Base-by-base conservation (phyloP, 805 yeast species). In the Wickerhamomyces rabaulensis region DNA sequence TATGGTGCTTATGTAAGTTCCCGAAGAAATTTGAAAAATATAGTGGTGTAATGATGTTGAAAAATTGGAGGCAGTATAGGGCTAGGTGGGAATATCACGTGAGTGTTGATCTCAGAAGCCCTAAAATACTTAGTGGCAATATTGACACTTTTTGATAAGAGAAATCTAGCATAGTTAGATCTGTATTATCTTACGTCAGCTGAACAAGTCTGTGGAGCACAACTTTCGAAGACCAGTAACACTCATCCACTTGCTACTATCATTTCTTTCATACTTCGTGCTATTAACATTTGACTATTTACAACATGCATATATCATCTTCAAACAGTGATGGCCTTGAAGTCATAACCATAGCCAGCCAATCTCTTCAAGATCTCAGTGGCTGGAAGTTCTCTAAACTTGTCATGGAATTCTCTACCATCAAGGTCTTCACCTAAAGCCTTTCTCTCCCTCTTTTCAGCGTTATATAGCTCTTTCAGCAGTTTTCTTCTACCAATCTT, bases 401-500 rank as follows among this genome's bases (percentile, higher is more conserved):
- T 43, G 25, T 53, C 55, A 42, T 52, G 57, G 75, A 83, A 85
- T 42, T 70, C 63, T 41, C 68, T 73, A 61, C 74, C 77, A 15
- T 69, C 64, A 10, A 81, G 51, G 1, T 63, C 64, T 43, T 71
- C 73, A 48, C 76, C 77, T 50, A 68, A 63, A 6, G 75, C 71
- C 42, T 67, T 59, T 21, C 60, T 56, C 48, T 72, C 74, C 44
- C 68, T 56, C 57, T 69, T 68, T 46, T 73, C 84, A 33, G 68
- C 67, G 10, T 80, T 78, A 60, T 70, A 83, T 54, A 86, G 69
- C 41, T 64, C 68, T 48, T 73, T 69, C 48, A 87, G 63, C 42
- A 89, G 69, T 57, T 73, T 78, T 61, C 86, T 76, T 65, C 81
- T 81, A 39, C 94, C 92, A 38, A 77, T 82, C 3, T 68, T 70